Base-by-base conservation (phyloP, 129 eudicot species). In the Arctium lappa region DNA sequence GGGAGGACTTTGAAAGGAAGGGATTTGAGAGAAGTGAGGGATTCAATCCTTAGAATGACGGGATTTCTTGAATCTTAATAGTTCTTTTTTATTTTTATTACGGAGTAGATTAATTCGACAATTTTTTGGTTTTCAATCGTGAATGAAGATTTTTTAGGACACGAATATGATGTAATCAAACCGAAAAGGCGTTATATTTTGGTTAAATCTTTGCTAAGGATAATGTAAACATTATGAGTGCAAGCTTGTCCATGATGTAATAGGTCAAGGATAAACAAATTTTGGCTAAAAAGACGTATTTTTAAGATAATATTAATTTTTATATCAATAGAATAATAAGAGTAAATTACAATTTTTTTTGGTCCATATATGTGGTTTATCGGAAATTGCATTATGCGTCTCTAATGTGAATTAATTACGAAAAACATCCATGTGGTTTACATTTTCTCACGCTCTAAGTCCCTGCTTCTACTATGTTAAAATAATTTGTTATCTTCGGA, bases 61-160 rank as follows among this genome's bases (percentile, higher is more conserved):
- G 98, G 98, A 2, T 93, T 91, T 83, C 88, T 93, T 2, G 98
- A 93, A 86, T 84, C 91, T 39, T 93, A 11, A 91, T 38, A 32
- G 44, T 31, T 4, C 4, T 75, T 0, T 22, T 2, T 81, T 75
- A 22, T 8, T 60, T 72, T 29, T 15, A 13, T 82, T 82, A 29
- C 34, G 33, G 13, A 8, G 65, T 71, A 11, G 13, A 68, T 42
- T n/a, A 1, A 60, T 16, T 18, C 29, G 68, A 60, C 2, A 60
- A 60, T 0, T 5, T 79, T 68, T 18, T 31, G 22, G 74, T 18
- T 62, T 77, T 34, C 73, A 40, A 77, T 37, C 5, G 32, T 60
- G 72, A 8, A 60, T 60, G 56, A 5, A 18, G 32, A 8, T 60
- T 62, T 62, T 62, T 62, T 36, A 39, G 2, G 37, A 10, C 73